Conservation (phyloP, 345 rosid species). For the Eucalyptus regnans region DNA sequence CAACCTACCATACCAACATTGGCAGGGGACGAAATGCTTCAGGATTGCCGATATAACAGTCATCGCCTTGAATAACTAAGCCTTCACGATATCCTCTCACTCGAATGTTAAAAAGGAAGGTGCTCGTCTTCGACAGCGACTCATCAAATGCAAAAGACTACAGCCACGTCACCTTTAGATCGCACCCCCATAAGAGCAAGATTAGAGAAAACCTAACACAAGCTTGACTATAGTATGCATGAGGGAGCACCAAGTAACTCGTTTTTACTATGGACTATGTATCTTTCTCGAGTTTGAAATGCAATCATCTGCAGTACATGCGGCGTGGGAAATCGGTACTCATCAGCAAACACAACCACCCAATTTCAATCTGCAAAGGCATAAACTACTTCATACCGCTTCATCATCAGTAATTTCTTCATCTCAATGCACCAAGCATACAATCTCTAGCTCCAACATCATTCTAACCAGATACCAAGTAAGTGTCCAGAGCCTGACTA, state of each 20-base stretch:
- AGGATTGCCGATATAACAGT: neutral
- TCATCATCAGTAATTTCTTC: neutral
- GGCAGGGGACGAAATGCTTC: neutral
- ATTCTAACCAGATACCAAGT: neutral
- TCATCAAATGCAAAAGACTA: neutral
- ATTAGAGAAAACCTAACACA: neutral
- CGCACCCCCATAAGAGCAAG: neutral
- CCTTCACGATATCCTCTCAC: neutral
- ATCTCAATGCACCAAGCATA: neutral
- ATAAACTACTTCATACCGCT: neutral
- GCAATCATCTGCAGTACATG: neutral
- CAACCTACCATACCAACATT: neutral
- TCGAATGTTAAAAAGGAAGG: neutral
- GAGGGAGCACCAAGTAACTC: neutral
- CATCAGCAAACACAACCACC: neutral
- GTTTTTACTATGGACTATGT: accelerated
- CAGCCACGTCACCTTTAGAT: neutral
- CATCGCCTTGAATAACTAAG: neutral
- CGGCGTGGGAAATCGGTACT: neutral
- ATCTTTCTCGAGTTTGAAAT: neutral
- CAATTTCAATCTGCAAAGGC: neutral
- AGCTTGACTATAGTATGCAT: neutral
- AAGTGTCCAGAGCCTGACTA: neutral
- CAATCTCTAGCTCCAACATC: neutral
- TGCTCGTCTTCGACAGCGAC: accelerated